A percentile compares a stretch with the other conserved stretches of the same genome.
These are phyloP conservation scores for Leptosphaerulina australis DNA, from an alignment of 2,329 filamentous ascomycete species.

Conservation along the genomic window DNA sequence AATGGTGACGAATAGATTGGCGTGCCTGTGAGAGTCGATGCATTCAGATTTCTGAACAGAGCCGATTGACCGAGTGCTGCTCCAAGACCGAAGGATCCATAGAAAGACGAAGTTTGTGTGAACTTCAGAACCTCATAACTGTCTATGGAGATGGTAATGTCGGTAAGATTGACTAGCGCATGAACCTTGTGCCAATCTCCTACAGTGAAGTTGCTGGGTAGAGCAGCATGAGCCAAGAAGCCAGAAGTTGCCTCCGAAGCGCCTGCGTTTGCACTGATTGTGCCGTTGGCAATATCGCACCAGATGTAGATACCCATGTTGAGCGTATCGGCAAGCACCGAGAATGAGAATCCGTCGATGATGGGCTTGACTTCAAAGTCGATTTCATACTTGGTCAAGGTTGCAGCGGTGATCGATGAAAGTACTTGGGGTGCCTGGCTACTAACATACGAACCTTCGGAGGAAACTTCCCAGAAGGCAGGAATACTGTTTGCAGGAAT, in stretches of 20 bases:
- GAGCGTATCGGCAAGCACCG: conserved; percentile 40
- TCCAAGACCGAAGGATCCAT: conserved; percentile 43
- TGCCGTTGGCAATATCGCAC: conserved; percentile 29
- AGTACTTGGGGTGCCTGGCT: conserved; percentile 36
- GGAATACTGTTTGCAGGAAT: conserved; percentile 35
- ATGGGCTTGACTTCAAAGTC: conserved; percentile 38
- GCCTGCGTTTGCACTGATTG: conserved; percentile 15
- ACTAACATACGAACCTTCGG: conserved; percentile 37
- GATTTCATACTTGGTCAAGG: conserved; percentile 29
- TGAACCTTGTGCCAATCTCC: conserved; percentile 15
- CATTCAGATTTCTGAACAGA: conserved; percentile 31
- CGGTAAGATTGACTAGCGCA: conserved; percentile 4
- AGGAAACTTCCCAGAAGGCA: conserved; percentile 34
- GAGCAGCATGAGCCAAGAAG: not conserved
- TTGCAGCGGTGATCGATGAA: conserved; percentile 17
- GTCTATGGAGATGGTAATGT: conserved; percentile 22
- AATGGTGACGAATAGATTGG: conserved; percentile 33
- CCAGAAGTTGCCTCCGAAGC: not conserved
- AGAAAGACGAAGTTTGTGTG: conserved; percentile 35
- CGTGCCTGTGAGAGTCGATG: conserved; percentile 7
- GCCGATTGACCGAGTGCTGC: conserved; percentile 40
- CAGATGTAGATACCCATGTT: conserved; percentile 23
- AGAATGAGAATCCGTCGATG: conserved; percentile 38
- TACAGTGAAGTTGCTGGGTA: conserved; percentile 7
- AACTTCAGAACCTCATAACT: conserved; percentile 27